These are phyloP conservation scores for Iodosphaeria phyllophila DNA, from an alignment of 2,329 filamentous ascomycete genomes.

Conservation along the genomic window DNA sequence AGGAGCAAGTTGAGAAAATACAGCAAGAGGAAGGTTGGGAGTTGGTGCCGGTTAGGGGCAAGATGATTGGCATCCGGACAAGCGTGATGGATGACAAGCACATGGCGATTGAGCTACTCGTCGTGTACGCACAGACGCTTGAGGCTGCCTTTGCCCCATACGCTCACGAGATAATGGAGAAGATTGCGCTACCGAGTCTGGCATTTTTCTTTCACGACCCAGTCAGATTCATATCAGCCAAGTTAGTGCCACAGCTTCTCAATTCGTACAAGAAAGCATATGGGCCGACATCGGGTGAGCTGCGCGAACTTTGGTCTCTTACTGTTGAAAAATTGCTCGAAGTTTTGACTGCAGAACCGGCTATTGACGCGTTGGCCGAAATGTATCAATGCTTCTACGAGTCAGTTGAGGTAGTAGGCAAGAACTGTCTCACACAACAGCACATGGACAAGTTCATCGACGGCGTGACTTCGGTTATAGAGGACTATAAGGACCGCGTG, in stretches of 20 bases:
- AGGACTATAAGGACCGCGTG: slow-evolving; percentile 85
- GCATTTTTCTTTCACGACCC: slow-evolving; percentile 99
- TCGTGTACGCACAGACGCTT: slow-evolving; percentile 93
- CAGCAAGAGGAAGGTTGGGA: slow-evolving; percentile 97
- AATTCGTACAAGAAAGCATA: slow-evolving; percentile 90
- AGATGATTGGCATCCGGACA: slow-evolving; percentile 96
- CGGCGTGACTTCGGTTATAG: slow-evolving; percentile 64
- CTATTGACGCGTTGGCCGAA: slow-evolving; percentile 88
- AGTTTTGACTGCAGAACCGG: slow-evolving; percentile 81
- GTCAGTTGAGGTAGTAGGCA: slow-evolving; percentile 83
- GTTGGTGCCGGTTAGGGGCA: slow-evolving; percentile 87
- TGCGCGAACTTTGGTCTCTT: slow-evolving; percentile 65
- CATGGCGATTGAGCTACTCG: slow-evolving; percentile 96
- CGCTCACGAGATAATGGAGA: slow-evolving; percentile 85
- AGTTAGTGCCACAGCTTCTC: slow-evolving; percentile 81
- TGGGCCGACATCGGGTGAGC: slow-evolving; percentile 59
- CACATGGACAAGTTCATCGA: slow-evolving; percentile 83
- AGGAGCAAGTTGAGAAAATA: slow-evolving; percentile 81
- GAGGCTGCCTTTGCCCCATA: slow-evolving; percentile 84
- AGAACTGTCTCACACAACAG: slow-evolving; percentile 55
- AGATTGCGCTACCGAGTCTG: slow-evolving; percentile 81
- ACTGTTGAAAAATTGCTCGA: slow-evolving; percentile 86
- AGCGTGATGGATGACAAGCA: slow-evolving; percentile 96
- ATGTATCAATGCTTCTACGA: slow-evolving; percentile 99
- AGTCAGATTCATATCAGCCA: slow-evolving; percentile 84